Percentiles rank a stretch among this genome's conserved stretches.
Evolutionary conservation across 345 rosid species (phyloP).

Genomic region (Hevea brasiliensis): DNA sequence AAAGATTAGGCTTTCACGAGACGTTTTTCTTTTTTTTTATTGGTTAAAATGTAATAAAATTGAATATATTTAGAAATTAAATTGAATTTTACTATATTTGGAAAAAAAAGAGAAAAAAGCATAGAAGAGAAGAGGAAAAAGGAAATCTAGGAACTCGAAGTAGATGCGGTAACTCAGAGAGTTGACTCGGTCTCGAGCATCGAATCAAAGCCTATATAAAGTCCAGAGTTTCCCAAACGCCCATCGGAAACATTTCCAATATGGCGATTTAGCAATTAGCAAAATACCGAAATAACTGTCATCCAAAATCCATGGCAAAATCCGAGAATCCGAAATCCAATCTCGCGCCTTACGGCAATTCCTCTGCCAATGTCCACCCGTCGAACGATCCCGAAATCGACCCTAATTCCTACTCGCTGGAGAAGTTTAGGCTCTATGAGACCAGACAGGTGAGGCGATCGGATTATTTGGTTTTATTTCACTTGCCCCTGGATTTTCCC

Average conservation of each 20-base stretch:
- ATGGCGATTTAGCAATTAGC: conserved; percentile 5
- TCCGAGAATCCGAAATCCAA: conserved; percentile 44
- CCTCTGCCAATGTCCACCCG: conserved; percentile 64
- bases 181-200: not conserved
- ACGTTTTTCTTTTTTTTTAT: too few relatives aligned
- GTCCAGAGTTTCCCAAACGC: not conserved
- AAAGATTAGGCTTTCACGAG: too few relatives aligned
- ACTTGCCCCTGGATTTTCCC: not conserved
- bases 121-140: too few relatives aligned
- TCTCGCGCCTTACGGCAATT: conserved; percentile 24
- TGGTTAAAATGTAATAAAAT: too few relatives aligned
- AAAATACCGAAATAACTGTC: not conserved
- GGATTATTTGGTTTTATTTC: not conserved
- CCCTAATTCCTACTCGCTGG: conserved; percentile 70
- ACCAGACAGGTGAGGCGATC: conserved; percentile 67
- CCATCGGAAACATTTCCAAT: not conserved
- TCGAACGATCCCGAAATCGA: conserved; percentile 60
- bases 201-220: conserved; percentile 5
- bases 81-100: too few relatives aligned
- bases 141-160: too few relatives aligned
- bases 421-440: conserved; percentile 94
- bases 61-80: too few relatives aligned
- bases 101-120: too few relatives aligned
- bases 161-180: too few relatives aligned
- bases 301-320: conserved; percentile 47